Evolutionary conservation across 2,329 filamentous ascomycete genomes (phyloP).

Genomic region (Paecilomyces sp.): DNA sequence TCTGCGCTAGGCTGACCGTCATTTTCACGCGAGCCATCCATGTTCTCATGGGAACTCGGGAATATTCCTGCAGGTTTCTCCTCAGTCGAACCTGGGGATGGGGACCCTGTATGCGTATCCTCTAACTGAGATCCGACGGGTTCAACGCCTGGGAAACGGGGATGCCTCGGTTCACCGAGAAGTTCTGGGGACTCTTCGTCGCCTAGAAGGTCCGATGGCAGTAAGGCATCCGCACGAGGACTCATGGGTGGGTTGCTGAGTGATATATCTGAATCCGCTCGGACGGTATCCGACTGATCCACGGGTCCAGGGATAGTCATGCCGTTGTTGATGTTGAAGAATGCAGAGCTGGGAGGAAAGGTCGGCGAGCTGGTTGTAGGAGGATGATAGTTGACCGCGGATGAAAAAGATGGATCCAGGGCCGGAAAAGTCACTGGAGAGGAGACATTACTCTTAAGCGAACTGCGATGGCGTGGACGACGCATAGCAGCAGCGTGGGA

Average conservation of each 20-base stretch:
- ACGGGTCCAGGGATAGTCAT: constrained; percentile 47
- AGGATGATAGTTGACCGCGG: constrained; percentile 40
- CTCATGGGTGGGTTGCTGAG: constrained; percentile 57
- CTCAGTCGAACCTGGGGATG: constrained; percentile 38
- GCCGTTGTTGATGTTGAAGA: constrained; percentile 58
- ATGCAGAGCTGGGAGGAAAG: constrained; percentile 44
- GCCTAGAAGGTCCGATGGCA: constrained; percentile 55
- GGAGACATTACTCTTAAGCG: constrained; percentile 40
- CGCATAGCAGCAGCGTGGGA: constrained; percentile 33
- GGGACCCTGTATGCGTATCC: constrained; percentile 28
- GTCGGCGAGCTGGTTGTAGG: constrained; percentile 46
- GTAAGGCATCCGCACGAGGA: constrained; percentile 53
- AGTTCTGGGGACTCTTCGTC: constrained; percentile 43
- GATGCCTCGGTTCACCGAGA: constrained; percentile 18
- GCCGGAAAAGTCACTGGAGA: constrained; percentile 36
- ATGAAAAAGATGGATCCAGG: constrained; percentile 32
- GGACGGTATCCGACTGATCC: constrained; percentile 29
- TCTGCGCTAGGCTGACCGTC: constrained; percentile 1
- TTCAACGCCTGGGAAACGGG: constrained; percentile 23
- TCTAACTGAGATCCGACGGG: constrained; percentile 23
- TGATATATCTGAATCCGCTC: constrained; percentile 48
- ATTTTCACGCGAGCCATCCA: constrained; percentile 27
- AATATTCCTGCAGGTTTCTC: constrained; percentile 38
- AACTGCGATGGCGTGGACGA: constrained; percentile 40
- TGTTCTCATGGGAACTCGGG: constrained; percentile 39